A percentile compares a stretch with the other conserved stretches of the same genome.
Evolutionary conservation across 1,139 yeast species (phyloP).

Genomic region (Suhomyces terraborum): DNA sequence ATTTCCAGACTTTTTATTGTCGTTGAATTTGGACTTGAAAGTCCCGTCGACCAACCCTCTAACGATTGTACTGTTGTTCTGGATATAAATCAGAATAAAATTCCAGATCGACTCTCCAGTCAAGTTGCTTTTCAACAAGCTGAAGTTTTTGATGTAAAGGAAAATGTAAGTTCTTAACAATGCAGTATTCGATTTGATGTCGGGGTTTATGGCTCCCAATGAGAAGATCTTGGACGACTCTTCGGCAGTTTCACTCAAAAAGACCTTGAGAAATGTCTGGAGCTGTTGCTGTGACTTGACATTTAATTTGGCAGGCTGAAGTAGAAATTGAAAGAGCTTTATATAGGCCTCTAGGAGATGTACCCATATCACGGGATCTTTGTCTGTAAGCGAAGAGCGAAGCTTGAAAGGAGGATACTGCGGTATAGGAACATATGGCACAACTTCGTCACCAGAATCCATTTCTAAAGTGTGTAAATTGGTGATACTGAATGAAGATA

Average conservation of each 20-base stretch:
- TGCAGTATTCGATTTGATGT: conserved; percentile 55
- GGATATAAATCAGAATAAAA: conserved; percentile 54
- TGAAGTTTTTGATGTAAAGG: conserved; percentile 51
- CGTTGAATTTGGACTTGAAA: conserved; percentile 48
- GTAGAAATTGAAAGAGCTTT: conserved; percentile 47
- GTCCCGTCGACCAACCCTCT: conserved; percentile 59
- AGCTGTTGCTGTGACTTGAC: conserved; percentile 61
- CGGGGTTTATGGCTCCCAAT: conserved; percentile 69
- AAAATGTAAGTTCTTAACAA: conserved; percentile 53
- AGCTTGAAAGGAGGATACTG: conserved; percentile 73
- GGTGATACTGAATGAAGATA: background rate
- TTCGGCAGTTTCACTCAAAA: conserved; percentile 58
- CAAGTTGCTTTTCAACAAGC: conserved; percentile 56
- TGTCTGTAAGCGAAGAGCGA: conserved; percentile 71
- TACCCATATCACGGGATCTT: conserved; percentile 82
- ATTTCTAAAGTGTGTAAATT: background rate
- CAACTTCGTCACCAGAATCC: conserved; percentile 6
- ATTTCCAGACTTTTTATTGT: conserved; percentile 53
- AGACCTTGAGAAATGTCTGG: conserved; percentile 55
- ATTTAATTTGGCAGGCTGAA: conserved; percentile 41
- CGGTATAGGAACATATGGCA: conserved; percentile 54
- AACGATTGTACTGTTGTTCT: conserved; percentile 47
- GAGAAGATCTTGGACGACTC: conserved; percentile 64
- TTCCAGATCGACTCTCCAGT: conserved; percentile 66
- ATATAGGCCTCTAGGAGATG: conserved; percentile 68